Evolutionary conservation across 2,329 filamentous ascomycete genomes (phyloP), one percentile per base, ranked within the genome.

Genomic region (Neospermospora avenae): DNA sequence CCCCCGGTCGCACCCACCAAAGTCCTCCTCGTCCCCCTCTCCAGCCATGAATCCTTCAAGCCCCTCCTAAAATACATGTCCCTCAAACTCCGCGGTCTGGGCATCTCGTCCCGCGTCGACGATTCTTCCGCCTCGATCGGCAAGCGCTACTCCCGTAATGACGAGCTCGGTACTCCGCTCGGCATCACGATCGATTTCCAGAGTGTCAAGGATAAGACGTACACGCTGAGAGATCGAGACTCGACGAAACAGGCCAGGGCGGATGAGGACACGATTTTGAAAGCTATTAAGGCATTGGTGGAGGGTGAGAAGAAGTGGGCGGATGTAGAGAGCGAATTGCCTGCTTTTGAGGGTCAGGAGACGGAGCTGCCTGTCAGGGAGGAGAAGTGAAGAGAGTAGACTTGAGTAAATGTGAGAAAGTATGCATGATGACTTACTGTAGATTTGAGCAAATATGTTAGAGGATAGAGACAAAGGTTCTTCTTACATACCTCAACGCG

Each of bases 171-270:
- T 71, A 98, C 95, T 46, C 91, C 93, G 7, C 87, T 97, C 66
- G 93, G 92, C 73, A 87, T 98, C 75, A 98, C 93, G 0, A 85
- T 98, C 62, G 93, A 98, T 76, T 98, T 97, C 83, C 91, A 98
- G 80, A 96, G 91, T 51, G 80, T 96, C 67, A 86, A 96, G 76
- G 92, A 97, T 74, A 85, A 85, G 73, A 89, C 89, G 7, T 84
- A 96, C 72, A 98, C 93, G 1, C 84, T 98, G 66, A 83, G 93
- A 72, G 93, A 98, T 74, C 87, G 92, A 65, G 95, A 98, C 77
- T 89, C 88, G 44, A 97, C 91, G 57, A 89, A 87, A 74, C 93
- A 98, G 78, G 92, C 98, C 60, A 88, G 95, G 63, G 90, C 90
- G 11, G 86, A 85, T 64, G 84, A 95, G 73, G 88, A 90, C 42